phyloP scores from a whole-genome alignment of 2,329 filamentous ascomycete genomes.

The Aspergillus novofumigatus region DNA sequence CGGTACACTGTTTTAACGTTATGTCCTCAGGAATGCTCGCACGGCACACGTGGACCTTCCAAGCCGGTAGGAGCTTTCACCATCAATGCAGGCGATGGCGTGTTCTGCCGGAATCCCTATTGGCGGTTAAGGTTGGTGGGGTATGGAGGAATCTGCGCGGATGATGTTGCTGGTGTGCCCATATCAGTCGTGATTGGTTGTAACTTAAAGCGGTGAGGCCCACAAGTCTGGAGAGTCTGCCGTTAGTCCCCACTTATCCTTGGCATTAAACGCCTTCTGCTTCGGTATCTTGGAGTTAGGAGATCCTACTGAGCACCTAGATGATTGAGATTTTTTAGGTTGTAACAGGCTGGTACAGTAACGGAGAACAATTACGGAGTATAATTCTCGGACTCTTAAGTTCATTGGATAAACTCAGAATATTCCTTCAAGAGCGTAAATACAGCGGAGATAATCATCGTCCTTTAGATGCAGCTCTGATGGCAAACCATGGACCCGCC shows the following conservation, averaged over 20 bases:
- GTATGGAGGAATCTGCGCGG: not conserved
- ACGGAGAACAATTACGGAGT: not conserved
- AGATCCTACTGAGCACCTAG: too few species aligned
- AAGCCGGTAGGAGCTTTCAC: slow-evolving; percentile 19
- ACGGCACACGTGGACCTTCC: slow-evolving; percentile 13
- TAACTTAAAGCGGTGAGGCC: not conserved
- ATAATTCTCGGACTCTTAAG: too few species aligned
- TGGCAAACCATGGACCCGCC: not conserved
- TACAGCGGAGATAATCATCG: not conserved
- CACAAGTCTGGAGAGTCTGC: not conserved
- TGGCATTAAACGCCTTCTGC: not conserved
- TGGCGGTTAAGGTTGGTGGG: slow-evolving; percentile 14
- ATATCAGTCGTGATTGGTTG: not conserved
- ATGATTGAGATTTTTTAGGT: too few species aligned
- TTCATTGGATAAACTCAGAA: too few species aligned
- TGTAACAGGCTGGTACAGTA: too few species aligned
- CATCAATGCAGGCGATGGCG: slow-evolving; percentile 31
- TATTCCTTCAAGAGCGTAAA: not conserved
- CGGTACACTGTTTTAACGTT: too few species aligned
- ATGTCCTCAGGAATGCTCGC: not conserved
- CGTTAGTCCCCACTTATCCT: not conserved
- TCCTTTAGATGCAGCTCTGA: not conserved
- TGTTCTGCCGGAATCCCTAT: slow-evolving; percentile 23
- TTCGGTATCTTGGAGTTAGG: too few species aligned
- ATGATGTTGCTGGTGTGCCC: not conserved